These are phyloP conservation scores for Fusarium sp. DNA, from an alignment of 2,329 filamentous ascomycete species.

Conservation along the genomic window DNA sequence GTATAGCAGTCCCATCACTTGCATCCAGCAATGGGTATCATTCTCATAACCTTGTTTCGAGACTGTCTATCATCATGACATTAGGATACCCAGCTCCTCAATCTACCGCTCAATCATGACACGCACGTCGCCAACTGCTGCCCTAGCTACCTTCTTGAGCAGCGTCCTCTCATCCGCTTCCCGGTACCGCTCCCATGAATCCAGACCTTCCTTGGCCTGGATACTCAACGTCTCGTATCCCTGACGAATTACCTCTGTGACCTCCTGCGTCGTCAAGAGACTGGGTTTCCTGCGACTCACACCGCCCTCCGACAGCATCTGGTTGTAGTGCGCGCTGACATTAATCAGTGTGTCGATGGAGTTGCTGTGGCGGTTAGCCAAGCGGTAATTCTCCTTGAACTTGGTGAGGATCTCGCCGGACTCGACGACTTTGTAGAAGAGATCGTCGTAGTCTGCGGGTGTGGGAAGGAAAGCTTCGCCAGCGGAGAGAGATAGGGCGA, in stretches of 20 bases:
- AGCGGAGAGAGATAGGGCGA: constrained; percentile 85
- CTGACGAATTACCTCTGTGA: constrained; percentile 92
- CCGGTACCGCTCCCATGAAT: constrained; percentile 86
- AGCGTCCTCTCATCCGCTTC: constrained; percentile 88
- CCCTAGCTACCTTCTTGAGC: constrained; percentile 88
- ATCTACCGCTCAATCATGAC: constrained; percentile 61
- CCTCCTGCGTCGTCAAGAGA: constrained; percentile 84
- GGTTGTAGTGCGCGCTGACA: constrained; percentile 88
- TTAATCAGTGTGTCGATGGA: constrained; percentile 88
- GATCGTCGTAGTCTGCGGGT: constrained; percentile 89
- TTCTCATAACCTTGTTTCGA: background rate
- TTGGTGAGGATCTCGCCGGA: constrained; percentile 84
- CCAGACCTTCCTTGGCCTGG: constrained; percentile 86
- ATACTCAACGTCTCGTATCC: constrained; percentile 96
- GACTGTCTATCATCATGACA: constrained; percentile 10
- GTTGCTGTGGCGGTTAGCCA: constrained; percentile 70
- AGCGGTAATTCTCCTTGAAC: constrained; percentile 82
- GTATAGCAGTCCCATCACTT: background rate
- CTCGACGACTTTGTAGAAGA: constrained; percentile 99
- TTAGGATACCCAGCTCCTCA: constrained; percentile 15
- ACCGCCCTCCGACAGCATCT: constrained; percentile 74
- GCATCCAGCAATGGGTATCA: background rate
- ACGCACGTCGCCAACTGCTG: constrained; percentile 75
- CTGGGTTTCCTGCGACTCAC: constrained; percentile 64
- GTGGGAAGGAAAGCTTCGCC: constrained; percentile 94